phyloP scores from a whole-genome alignment of 768 basidiomycete species.

The Rhodotorula toruloides region DNA sequence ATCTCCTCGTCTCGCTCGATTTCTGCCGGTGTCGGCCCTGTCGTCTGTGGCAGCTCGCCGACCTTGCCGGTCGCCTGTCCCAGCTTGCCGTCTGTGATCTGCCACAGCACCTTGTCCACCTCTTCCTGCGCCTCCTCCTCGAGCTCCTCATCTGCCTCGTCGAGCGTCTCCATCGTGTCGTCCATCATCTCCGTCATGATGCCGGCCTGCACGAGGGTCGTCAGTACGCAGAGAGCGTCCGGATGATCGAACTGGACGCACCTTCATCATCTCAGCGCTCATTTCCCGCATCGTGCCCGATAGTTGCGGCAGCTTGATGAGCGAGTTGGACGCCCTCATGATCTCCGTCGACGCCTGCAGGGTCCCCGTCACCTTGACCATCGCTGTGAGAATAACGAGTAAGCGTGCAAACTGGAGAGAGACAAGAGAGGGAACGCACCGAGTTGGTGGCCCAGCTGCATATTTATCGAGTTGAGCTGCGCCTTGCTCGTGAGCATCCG shows the following conservation, averaged over 20 bases:
- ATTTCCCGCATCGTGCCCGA: conserved; percentile 91
- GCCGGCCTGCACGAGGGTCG: conserved; percentile 67
- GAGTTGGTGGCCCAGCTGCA: conserved; percentile 83
- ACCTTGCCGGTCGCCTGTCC: conserved; percentile 36
- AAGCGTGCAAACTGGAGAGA: background rate
- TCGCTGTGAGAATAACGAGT: conserved; percentile 55
- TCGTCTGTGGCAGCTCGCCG: conserved; percentile 39
- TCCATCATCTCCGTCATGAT: conserved; percentile 98
- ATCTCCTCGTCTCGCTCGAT: conserved; percentile 37
- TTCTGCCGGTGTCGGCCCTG: conserved; percentile 32
- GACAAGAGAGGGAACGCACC: conserved; percentile 55
- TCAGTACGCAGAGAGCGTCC: background rate
- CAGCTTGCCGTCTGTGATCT: conserved; percentile 70
- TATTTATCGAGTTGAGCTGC: conserved; percentile 78
- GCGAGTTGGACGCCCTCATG: conserved; percentile 92
- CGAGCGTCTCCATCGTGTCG: conserved; percentile 69
- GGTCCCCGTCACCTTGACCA: conserved; percentile 95
- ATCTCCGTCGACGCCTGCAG: conserved; percentile 97
- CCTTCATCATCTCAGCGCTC: conserved; percentile 99
- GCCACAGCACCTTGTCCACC: conserved; percentile 91
- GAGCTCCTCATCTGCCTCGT: conserved; percentile 66
- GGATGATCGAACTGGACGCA: conserved; percentile 19
- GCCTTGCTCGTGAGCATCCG: conserved; percentile 88
- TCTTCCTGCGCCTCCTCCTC: conserved; percentile 96
- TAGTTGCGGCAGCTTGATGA: conserved; percentile 87